Base-by-base conservation (phyloP, 2,329 filamentous ascomycete species). In the Cladosporium halotolerans region DNA sequence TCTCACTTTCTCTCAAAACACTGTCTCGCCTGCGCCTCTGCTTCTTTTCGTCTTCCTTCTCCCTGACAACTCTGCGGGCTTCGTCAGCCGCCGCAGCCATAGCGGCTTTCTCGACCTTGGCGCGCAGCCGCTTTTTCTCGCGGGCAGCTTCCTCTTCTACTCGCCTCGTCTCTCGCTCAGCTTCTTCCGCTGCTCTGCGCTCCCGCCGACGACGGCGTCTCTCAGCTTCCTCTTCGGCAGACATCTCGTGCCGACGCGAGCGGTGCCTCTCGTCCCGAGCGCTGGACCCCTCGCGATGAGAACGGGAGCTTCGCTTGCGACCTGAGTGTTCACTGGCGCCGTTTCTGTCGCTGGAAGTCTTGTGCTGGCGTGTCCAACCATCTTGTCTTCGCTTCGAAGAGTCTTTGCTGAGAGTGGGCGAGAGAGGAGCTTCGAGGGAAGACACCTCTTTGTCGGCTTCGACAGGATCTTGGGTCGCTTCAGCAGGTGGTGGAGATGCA, bases 141-240 rank as follows among this genome's bases (percentile, higher is more conserved):
- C 23, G 23, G 4, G 46, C 51, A 13, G 45, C 42, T 23, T 53
- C 50, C 16, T 36, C 50, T 34, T 32, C 31, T 53, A 28, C 7
- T 34, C 28, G 7, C 47, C 51, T 33, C 45, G 33, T 23, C 46
- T 43, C 23, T 36, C 50, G 23, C 23, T 41, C 28, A 6, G 34
- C 11, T 38, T 46, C 51, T n/a, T 53, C 51, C 42, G 28, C 44
- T 18, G 43, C 38, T 23, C 45, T 53, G 2, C 51, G 23, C 11
- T 23, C 51, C 8, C 51, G 23, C 9, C 51, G 51, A 11, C 51
- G 43, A 8, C 44, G 16, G 3, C 44, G 31, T 39, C 51, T 41
- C 34, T 53, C 51, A 11, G 36, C 51, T 4, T 53, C 51, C 38
- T 53, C 51, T 38, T 53, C 51, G 3, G 44, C 14, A 28, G 44